A percentile compares a stretch with the other conserved stretches of the same genome.
phyloP scores from a whole-genome alignment of 225 moss, liverwort and hornwort genomes.

The Sphagnum tenellum region DNA sequence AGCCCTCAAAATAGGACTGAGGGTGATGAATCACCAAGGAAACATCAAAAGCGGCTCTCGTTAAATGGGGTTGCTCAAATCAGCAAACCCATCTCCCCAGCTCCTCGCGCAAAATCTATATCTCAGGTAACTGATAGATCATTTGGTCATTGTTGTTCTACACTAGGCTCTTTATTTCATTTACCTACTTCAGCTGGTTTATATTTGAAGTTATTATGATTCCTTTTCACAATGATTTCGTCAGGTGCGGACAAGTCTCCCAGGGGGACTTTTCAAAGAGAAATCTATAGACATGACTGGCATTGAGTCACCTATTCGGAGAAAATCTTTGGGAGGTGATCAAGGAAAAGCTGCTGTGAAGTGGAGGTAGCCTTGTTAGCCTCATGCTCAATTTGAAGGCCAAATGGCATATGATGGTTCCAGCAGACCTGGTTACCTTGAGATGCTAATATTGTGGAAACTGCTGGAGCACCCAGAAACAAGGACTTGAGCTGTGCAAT shows the following conservation, averaged over 20 bases:
- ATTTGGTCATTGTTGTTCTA: background rate
- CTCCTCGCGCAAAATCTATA: slow-evolving; percentile 32
- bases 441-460: no score
- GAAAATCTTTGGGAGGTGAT: slow-evolving; percentile 55
- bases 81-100: slow-evolving; percentile 32
- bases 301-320: slow-evolving; percentile 21
- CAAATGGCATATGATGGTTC: no score
- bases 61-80: slow-evolving; percentile 27
- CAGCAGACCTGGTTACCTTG: no score
- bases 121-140: slow-evolving; percentile 23
- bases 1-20: slow-evolving; percentile 61
- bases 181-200: background rate
- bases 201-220: background rate
- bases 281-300: slow-evolving; percentile 29
- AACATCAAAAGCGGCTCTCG: slow-evolving; percentile 46
- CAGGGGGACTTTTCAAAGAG: slow-evolving; percentile 32
- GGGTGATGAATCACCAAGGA: slow-evolving; percentile 62
- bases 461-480: no score
- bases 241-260: slow-evolving; percentile 49
- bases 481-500: no score
- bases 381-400: no score
- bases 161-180: background rate
- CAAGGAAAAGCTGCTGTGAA: slow-evolving; percentile 25
- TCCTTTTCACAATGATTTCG: background rate
- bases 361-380: slow-evolving; percentile 33